These are phyloP conservation scores for Saitoella complicata DNA, from an alignment of 805 yeast species.

Conservation along the genomic window DNA sequence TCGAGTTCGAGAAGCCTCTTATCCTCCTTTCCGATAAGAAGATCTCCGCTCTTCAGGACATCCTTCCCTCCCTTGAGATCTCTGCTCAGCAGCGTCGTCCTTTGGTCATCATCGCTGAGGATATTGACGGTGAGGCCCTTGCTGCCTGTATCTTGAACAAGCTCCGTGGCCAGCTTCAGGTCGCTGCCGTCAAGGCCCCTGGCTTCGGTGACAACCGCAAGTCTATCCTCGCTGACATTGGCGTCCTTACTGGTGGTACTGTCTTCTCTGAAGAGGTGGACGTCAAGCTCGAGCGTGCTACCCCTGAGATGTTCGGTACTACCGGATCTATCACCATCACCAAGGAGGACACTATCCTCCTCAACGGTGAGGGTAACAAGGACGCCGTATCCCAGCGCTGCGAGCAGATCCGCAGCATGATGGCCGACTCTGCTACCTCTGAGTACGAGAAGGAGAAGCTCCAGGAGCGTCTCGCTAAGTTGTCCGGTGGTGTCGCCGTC, in stretches of 20 bases:
- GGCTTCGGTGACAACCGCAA: constrained; percentile 98
- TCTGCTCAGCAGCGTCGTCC: constrained; percentile 92
- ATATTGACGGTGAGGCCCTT: constrained; percentile 92
- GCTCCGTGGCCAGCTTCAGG: constrained; percentile 95
- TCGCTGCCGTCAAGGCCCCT: constrained; percentile 94
- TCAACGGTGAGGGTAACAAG: constrained; percentile 84
- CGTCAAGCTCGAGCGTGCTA: constrained; percentile 87
- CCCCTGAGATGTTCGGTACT: constrained; percentile 75
- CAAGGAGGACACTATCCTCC: constrained; percentile 85
- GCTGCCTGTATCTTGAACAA: constrained; percentile 96
- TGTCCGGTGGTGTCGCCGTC: constrained; percentile 97
- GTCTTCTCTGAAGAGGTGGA: constrained; percentile 78
- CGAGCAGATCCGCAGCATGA: constrained; percentile 78
- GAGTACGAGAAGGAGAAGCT: constrained; percentile 94
- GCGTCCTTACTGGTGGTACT: constrained; percentile 88
- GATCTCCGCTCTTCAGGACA: constrained; percentile 75
- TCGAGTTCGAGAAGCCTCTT: constrained; percentile 88
- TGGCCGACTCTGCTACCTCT: constrained; percentile 51
- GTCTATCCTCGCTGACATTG: constrained; percentile 89
- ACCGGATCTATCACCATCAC: constrained; percentile 85
- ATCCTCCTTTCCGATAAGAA: constrained; percentile 81
- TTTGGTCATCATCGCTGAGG: constrained; percentile 83
- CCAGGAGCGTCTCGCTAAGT: constrained; percentile 92
- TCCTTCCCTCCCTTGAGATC: constrained; percentile 81
- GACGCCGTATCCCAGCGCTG: constrained; percentile 69